These are phyloP conservation scores for Omphalea diandra DNA, from an alignment of 441 rosid species.

Conservation along the genomic window DNA sequence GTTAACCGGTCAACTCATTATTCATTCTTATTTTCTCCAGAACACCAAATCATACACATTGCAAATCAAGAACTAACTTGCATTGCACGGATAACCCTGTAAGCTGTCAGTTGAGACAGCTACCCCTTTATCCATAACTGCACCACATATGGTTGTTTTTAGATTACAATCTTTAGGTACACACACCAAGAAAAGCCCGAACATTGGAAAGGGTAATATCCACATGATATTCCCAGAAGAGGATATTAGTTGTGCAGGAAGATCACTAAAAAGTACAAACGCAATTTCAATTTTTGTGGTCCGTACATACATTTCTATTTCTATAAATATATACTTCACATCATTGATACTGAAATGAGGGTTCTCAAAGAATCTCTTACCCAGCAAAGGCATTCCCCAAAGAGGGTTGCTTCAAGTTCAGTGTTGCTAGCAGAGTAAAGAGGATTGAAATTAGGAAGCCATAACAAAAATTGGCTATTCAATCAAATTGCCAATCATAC, in stretches of 20 bases:
- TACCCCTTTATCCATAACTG: background rate
- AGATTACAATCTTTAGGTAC: too few relatives aligned
- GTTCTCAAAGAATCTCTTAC: background rate
- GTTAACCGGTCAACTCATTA: too few relatives aligned
- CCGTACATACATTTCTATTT: background rate
- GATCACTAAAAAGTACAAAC: background rate
- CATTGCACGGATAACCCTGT: background rate
- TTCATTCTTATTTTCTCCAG: background rate
- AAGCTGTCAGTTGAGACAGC: background rate
- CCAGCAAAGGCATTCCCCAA: background rate
- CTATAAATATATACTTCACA: background rate
- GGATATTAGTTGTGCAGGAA: background rate
- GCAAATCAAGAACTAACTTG: background rate
- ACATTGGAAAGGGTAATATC: too few relatives aligned
- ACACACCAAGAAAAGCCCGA: too few relatives aligned
- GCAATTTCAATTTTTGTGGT: background rate
- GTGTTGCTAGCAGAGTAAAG: too few relatives aligned
- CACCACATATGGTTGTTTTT: too few relatives aligned
- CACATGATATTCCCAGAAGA: background rate
- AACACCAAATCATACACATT: background rate
- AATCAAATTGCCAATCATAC: background rate
- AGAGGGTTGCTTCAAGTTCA: background rate
- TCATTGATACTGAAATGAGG: background rate
- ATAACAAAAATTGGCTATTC: conserved; percentile 4
- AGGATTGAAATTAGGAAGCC: background rate